These are phyloP conservation scores for Brassica cretica DNA, from an alignment of 345 rosid genomes.

Conservation along the genomic window DNA sequence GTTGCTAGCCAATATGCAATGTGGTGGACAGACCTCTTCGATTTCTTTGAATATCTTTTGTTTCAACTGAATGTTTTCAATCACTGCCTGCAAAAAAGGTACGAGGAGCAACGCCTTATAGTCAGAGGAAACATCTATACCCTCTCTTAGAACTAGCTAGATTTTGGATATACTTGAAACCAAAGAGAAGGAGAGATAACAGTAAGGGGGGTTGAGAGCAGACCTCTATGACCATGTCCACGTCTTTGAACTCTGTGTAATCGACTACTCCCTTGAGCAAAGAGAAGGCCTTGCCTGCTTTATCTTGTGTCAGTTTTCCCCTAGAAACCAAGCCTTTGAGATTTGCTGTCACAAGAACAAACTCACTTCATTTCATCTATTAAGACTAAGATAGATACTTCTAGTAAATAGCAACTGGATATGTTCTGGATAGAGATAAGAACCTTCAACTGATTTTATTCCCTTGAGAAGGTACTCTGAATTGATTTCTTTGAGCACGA, in stretches of 20 bases:
- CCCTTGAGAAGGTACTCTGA: slow-evolving; percentile 83
- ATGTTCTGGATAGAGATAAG: not conserved
- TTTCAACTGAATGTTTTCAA: slow-evolving; percentile 78
- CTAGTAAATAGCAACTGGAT: not conserved
- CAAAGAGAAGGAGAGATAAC: slow-evolving; percentile 8
- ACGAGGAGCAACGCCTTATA: slow-evolving; percentile 6
- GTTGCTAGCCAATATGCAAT: slow-evolving; percentile 90
- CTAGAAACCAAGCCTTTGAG: slow-evolving; percentile 66
- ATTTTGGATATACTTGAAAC: slow-evolving; percentile 19
- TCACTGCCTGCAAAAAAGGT: slow-evolving; percentile 72
- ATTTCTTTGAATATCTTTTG: slow-evolving; percentile 86
- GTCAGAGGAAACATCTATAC: slow-evolving; percentile 13
- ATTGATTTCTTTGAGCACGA: slow-evolving; percentile 85
- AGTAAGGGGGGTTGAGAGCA: not conserved
- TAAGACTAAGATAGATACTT: not conserved
- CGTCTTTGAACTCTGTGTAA: slow-evolving; percentile 81
- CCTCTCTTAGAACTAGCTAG: not conserved
- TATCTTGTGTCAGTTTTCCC: slow-evolving; percentile 65
- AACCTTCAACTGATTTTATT: slow-evolving; percentile 76
- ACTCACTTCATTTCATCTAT: slow-evolving; percentile 6
- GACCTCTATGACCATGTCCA: slow-evolving; percentile 97
- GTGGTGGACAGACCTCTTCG: slow-evolving; percentile 76
- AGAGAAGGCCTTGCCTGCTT: slow-evolving; percentile 72
- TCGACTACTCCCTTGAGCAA: slow-evolving; percentile 80
- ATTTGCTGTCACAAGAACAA: slow-evolving; percentile 59